A percentile compares a stretch with the other conserved stretches of the same genome.
Conservation (phyloP, 306 rosid genomes). For the Abrus pulchellus region DNA sequence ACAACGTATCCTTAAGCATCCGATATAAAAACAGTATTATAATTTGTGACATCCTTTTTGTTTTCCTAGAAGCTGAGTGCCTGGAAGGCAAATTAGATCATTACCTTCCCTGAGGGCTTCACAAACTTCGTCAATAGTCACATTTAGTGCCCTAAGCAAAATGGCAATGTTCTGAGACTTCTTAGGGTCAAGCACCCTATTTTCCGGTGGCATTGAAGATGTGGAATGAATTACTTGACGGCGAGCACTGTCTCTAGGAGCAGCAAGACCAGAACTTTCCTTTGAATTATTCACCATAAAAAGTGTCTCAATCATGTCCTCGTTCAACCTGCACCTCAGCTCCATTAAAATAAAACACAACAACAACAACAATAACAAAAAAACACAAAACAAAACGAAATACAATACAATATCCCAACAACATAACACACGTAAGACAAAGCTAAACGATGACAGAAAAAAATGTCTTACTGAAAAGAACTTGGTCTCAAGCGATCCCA, state of each 20-base stretch:
- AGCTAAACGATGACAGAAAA: neutral
- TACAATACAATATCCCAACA: neutral
- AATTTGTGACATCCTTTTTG: too few relatives aligned
- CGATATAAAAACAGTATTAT: too few relatives aligned
- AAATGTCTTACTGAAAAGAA: constrained; percentile 80
- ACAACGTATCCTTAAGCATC: too few relatives aligned
- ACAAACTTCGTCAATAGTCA: constrained; percentile 85
- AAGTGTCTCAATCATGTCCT: constrained; percentile 92
- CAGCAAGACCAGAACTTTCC: constrained; percentile 54
- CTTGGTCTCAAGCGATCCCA: constrained; percentile 93
- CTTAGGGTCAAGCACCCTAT: constrained; percentile 87
- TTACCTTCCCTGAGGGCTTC: constrained; percentile 91
- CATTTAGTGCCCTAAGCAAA: constrained; percentile 85
- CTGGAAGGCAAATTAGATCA: constrained; percentile 13
- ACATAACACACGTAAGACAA: neutral
- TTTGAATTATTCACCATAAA: constrained; percentile 73
- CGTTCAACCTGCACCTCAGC: constrained; percentile 77
- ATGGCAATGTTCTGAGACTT: constrained; percentile 94
- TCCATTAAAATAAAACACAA: constrained; percentile 2
- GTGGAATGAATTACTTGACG: constrained; percentile 52
- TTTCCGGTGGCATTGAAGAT: constrained; percentile 61
- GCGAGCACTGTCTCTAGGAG: constrained; percentile 62
- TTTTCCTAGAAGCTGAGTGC: neutral
- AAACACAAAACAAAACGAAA: neutral
- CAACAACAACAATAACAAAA: neutral